phyloP scores from a whole-genome alignment of 73 alveolate genomes.

The Stentor roeselii region DNA sequence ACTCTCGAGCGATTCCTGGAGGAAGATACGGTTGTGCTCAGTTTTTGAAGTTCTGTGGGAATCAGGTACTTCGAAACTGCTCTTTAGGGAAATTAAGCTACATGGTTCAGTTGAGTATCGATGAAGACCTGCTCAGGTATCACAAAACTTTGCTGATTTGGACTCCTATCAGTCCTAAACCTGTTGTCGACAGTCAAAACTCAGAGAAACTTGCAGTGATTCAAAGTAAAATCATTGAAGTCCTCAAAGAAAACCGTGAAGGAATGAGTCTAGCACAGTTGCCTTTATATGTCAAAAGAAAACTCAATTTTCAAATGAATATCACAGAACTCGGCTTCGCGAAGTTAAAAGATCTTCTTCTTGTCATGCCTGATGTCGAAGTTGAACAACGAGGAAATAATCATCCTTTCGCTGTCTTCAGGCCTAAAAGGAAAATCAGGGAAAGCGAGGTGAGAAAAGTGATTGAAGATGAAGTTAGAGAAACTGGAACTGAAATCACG shows the following conservation, averaged over 20 bases:
- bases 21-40: constrained; percentile 80
- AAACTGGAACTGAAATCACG: too few relatives aligned
- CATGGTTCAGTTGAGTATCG: constrained; percentile 57
- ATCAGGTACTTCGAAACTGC: constrained; percentile 36
- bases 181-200: constrained; percentile 24
- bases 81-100: constrained; percentile 59
- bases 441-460: too few relatives aligned
- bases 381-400: constrained; percentile 59
- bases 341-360: constrained; percentile 50
- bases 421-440: background rate
- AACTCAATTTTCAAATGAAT: constrained; percentile 35
- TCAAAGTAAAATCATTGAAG: constrained; percentile 38
- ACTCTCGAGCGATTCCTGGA: constrained; percentile 64
- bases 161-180: constrained; percentile 46
- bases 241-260: constrained; percentile 39
- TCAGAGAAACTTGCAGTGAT: constrained; percentile 38
- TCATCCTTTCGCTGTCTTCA: constrained; percentile 61
- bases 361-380: constrained; percentile 39
- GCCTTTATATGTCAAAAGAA: constrained; percentile 42
- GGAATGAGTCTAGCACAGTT: constrained; percentile 60
- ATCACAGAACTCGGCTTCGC: constrained; percentile 54
- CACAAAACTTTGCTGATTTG: constrained; percentile 59
- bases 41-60: constrained; percentile 65
- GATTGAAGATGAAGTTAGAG: too few relatives aligned
- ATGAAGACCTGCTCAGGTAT: constrained; percentile 57